Evolutionary conservation across 2,329 filamentous ascomycete genomes (phyloP).

Genomic region (Alternaria consortialis): DNA sequence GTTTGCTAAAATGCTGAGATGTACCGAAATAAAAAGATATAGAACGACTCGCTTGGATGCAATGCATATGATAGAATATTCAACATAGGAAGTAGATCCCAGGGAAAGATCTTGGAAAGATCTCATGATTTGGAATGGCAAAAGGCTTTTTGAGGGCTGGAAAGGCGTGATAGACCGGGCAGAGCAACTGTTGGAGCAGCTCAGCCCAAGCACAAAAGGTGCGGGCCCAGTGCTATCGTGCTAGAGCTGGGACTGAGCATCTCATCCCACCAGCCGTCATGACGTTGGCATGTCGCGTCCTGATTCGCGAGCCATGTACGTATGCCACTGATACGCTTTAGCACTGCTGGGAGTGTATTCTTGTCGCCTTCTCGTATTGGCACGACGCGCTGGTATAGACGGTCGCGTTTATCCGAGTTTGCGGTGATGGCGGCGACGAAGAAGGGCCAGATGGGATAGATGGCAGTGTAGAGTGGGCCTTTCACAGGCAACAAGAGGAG

Average conservation of each 20-base stretch:
- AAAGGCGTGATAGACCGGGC: background rate
- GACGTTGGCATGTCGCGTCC: constrained; percentile 29
- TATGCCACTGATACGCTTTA: constrained; percentile 42
- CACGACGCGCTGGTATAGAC: constrained; percentile 42
- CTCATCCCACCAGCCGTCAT: constrained; percentile 47
- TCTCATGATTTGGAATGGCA: background rate
- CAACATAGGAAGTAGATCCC: background rate
- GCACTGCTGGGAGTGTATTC: constrained; percentile 42
- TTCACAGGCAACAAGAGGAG: constrained; percentile 44
- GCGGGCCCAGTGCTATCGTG: constrained; percentile 26
- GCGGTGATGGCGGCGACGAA: constrained; percentile 45
- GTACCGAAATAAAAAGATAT: background rate
- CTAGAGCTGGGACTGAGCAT: constrained; percentile 44
- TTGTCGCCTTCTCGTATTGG: constrained; percentile 46
- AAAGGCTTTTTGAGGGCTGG: background rate
- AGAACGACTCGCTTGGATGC: background rate
- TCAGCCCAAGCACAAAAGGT: constrained; percentile 29
- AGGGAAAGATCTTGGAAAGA: background rate
- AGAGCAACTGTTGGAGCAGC: background rate
- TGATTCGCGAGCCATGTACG: constrained; percentile 44
- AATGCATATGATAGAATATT: background rate
- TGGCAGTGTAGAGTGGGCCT: constrained; percentile 43
- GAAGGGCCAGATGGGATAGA: constrained; percentile 46
- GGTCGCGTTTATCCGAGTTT: constrained; percentile 44
- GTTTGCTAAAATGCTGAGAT: background rate